A percentile compares a stretch with the other conserved stretches of the same genome.
These are phyloP conservation scores for Paramyrothecium sp. DNA, from an alignment of 2,329 filamentous ascomycete genomes.

Conservation along the genomic window DNA sequence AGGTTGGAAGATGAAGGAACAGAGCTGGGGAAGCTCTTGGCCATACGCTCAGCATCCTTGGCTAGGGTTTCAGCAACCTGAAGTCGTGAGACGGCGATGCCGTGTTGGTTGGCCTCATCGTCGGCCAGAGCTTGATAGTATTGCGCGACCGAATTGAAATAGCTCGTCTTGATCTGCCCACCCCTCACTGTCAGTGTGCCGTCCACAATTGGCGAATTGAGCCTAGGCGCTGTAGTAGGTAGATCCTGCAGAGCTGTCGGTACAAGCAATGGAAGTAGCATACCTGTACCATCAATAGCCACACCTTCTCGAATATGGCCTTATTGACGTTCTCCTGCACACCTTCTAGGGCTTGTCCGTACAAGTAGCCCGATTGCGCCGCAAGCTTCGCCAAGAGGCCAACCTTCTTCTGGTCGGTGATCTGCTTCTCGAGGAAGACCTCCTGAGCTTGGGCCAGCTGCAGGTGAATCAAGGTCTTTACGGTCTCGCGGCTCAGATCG, in stretches of 20 bases:
- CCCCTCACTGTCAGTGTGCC: slow-evolving; percentile 10
- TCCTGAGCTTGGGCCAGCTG: slow-evolving; percentile 97
- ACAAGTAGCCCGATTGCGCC: slow-evolving; percentile 85
- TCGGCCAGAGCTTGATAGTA: slow-evolving; percentile 93
- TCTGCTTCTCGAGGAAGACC: slow-evolving; percentile 95
- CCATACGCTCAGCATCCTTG: slow-evolving; percentile 74
- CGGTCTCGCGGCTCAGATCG: slow-evolving; percentile 92
- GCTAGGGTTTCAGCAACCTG: slow-evolving; percentile 76
- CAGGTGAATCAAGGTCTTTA: slow-evolving; percentile 89
- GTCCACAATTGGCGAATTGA: neutral
- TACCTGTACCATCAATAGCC: slow-evolving; percentile 80
- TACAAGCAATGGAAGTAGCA: slow-evolving; percentile 16
- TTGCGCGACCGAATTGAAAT: slow-evolving; percentile 83
- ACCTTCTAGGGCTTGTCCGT: slow-evolving; percentile 83
- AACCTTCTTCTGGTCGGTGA: slow-evolving; percentile 88
- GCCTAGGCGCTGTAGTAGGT: neutral
- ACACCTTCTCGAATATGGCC: slow-evolving; percentile 91
- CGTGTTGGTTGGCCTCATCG: slow-evolving; percentile 84
- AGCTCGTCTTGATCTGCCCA: slow-evolving; percentile 73
- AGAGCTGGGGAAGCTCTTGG: slow-evolving; percentile 77
- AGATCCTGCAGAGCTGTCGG: neutral
- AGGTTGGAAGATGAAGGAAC: slow-evolving; percentile 82
- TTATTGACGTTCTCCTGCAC: slow-evolving; percentile 90
- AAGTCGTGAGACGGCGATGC: slow-evolving; percentile 78
- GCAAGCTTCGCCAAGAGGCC: slow-evolving; percentile 90